Base-by-base conservation (phyloP, 1,284 basidiomycete genomes). In the Naganishia sp. region DNA sequence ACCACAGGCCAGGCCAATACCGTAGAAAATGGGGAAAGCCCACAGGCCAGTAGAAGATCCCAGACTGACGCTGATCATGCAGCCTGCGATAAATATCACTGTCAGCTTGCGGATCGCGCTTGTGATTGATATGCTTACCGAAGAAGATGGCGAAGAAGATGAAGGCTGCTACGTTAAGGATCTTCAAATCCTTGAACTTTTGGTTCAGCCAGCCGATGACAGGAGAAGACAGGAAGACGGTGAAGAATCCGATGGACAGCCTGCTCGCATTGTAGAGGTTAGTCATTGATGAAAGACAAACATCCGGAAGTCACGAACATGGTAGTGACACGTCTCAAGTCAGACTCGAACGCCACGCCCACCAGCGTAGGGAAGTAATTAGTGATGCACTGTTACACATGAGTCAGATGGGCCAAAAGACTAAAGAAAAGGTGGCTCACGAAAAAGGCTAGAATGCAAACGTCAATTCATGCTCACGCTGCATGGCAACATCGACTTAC, bases 181-280 rank as follows among this genome's bases (percentile, higher is more conserved):
- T 46, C 31, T 49, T 60, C 7, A 60, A 21, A 28, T 60, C 57
- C 36, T 49, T 49, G 33, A 49, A 60, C 16, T 21, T 49, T 15
- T 49, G 31, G 46, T 46, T 60, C 33, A 49, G 48, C 33, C 48
- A 25, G 21, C 57, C 57, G 45, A 60, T 23, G 13, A 60, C 31
- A 11, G 57, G 57, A 13, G 57, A 60, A 13, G 23, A 31, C 31
- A 48, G 18, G 31, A 60, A 60, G 18, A 60, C 57, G 28, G 57
- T 60, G 46, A 60, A 60, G 57, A 60, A 60, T 39, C 57, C 57
- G 46, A 60, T 60, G 33, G 57, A 60, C 21, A 60, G 54, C 54
- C 54, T 55, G n/a, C 10, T 5, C 23, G 36, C 10, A 21, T 13
- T 0, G 16, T 21, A 13, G 9, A 3, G 10, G 16, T 55, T 9